These are phyloP conservation scores for Boletus huronensis DNA, from an alignment of 768 basidiomycete species.

Conservation along the genomic window DNA sequence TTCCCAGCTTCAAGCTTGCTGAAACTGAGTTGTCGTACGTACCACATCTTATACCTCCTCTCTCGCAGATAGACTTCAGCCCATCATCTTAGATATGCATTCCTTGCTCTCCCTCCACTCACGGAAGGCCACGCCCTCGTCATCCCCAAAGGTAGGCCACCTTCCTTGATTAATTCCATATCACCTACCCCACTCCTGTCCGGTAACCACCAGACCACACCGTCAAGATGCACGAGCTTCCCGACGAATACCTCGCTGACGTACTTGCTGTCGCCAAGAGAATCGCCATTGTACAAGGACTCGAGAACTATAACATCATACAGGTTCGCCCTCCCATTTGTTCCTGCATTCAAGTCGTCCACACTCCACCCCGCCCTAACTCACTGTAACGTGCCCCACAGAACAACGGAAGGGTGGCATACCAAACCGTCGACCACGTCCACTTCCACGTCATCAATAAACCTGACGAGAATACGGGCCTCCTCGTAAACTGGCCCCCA, in stretches of 20 bases:
- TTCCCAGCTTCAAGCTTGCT: constrained; percentile 78
- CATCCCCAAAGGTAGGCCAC: constrained; percentile 78
- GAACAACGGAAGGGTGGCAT: constrained; percentile 68
- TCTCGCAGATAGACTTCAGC: background rate
- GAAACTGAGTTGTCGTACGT: constrained; percentile 73
- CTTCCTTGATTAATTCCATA: fast-evolving
- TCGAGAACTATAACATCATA: constrained; percentile 82
- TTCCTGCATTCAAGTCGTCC: background rate
- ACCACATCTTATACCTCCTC: background rate
- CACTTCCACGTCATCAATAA: constrained; percentile 95
- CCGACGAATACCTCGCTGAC: constrained; percentile 78
- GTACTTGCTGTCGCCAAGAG: constrained; percentile 80
- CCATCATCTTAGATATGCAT: constrained; percentile 57
- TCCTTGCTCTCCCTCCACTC: constrained; percentile 88
- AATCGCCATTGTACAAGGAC: constrained; percentile 66
- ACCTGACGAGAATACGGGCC: constrained; percentile 64
- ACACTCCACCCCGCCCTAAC: background rate
- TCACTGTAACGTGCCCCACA: constrained; percentile 21
- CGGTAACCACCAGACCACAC: constrained; percentile 60
- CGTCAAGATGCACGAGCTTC: constrained; percentile 80
- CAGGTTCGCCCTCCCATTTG: constrained; percentile 37
- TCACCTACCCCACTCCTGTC: background rate
- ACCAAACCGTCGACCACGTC: constrained; percentile 75
- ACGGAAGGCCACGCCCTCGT: constrained; percentile 84
- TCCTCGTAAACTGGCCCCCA: constrained; percentile 67